Evolutionary conservation across 2,329 filamentous ascomycete species (phyloP), one percentile per base, ranked within the genome.

Genomic region (Penicillium freii): DNA sequence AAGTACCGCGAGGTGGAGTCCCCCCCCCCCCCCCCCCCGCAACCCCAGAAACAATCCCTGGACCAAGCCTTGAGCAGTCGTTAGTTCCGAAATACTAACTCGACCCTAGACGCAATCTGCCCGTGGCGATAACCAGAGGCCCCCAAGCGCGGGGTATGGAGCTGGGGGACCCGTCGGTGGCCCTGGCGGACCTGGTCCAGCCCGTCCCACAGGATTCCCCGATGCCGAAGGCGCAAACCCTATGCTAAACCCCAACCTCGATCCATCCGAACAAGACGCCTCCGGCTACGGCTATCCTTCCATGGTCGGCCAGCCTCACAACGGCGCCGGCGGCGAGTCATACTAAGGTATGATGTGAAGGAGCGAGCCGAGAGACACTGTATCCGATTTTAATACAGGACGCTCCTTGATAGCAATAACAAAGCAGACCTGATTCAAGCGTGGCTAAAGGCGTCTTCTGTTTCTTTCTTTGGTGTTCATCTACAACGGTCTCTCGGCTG

Each of bases 1-100:
- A 94, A 97, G 74, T 99, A 97, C 77, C 88, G 94, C 76, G 94
- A 99, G 84, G 94, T 97, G 84, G 85, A 89, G 82, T n/a, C 17
- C 21, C 17, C 27, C 51, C 48, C 13, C 15, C 17, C n/a, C 4
- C n/a, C 46, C 5, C 5, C 27, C 51, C 48, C 13, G 19, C 17
- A 25, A 7, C n/a, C 46, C 5, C 5, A 13, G 8, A 7, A n/a
- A 10, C 27, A 31, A 19, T 11, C 5, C 44, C n/a, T 19, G 21
- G n/a, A 27, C 29, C 21, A 17, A 45, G 31, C 27, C 27, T n/a
- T 2, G 10, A 27, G n/a, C 19, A 25, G 33, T 39, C 27, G 15
- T 36, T 42, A 45, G 29, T 34, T 48, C 29, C 23, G n/a, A 52
- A 40, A 40, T 72, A 77, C 77, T 80, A 72, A 81, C 77, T 80